These are phyloP conservation scores for Erucastrum elatum DNA, from an alignment of 345 rosid genomes.

Conservation along the genomic window DNA sequence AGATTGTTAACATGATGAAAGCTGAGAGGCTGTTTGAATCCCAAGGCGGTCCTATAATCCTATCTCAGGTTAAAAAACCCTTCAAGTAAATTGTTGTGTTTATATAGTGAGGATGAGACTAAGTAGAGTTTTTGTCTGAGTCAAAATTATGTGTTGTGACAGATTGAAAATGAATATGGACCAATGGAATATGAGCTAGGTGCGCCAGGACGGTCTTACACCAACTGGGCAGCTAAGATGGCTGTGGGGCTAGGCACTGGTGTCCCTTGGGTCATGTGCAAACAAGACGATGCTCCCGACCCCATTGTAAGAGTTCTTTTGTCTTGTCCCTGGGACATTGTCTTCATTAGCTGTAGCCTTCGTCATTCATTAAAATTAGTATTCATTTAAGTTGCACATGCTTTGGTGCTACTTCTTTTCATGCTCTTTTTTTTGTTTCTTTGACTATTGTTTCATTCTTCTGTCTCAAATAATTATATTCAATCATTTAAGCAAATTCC, in stretches of 20 bases:
- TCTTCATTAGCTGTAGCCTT: neutral
- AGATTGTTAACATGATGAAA: slow-evolving; percentile 98
- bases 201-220: slow-evolving; percentile 67
- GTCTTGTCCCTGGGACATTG: slow-evolving; percentile 36
- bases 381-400: slow-evolving; percentile 31
- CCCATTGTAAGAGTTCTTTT: slow-evolving; percentile 67
- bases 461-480: slow-evolving; percentile 8
- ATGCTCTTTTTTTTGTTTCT: slow-evolving; percentile 1
- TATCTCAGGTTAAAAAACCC: slow-evolving; percentile 69
- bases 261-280: slow-evolving; percentile 99
- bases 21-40: slow-evolving; percentile 79
- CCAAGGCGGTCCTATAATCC: slow-evolving; percentile 96
- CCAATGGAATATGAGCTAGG: slow-evolving; percentile 88
- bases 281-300: slow-evolving; percentile 99
- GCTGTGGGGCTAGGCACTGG: slow-evolving; percentile 94
- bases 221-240: slow-evolving; percentile 93
- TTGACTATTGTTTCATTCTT: slow-evolving; percentile 6
- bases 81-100: slow-evolving; percentile 9
- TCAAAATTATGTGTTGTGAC: slow-evolving; percentile 16
- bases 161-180: slow-evolving; percentile 99
- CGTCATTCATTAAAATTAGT: slow-evolving; percentile 2
- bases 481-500: slow-evolving; percentile 26
- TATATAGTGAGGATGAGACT: slow-evolving; percentile 17
- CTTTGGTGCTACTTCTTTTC: slow-evolving; percentile 27
- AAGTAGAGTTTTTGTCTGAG: slow-evolving; percentile 10